Conservation (phyloP, 2,329 filamentous ascomycete genomes). For the Tolypocladium cylindrosporum region DNA sequence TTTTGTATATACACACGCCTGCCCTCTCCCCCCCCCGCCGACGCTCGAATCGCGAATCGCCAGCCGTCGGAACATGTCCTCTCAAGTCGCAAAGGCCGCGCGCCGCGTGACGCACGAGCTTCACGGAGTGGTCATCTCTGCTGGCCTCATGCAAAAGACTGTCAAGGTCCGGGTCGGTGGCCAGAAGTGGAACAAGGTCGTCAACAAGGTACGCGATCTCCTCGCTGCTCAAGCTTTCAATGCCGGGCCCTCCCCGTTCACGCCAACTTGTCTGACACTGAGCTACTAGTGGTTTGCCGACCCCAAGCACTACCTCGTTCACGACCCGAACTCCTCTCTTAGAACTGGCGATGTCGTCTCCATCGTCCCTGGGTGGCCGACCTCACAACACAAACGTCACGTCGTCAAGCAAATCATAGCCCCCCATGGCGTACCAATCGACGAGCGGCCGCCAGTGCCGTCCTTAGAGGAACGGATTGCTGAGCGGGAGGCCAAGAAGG, state of each 20-base stretch:
- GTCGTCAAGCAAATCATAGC: conserved; percentile 68
- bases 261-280: neutral
- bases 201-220: conserved; percentile 54
- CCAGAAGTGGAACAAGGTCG: conserved; percentile 60
- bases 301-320: conserved; percentile 58
- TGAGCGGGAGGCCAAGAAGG: conserved; percentile 42
- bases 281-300: conserved; percentile 45
- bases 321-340: conserved; percentile 67
- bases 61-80: conserved; percentile 22
- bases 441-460: conserved; percentile 55
- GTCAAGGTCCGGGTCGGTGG: conserved; percentile 67
- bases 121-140: conserved; percentile 64
- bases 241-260: neutral
- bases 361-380: conserved; percentile 56
- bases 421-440: conserved; percentile 52
- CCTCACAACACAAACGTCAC: conserved; percentile 58
- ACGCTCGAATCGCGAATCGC: neutral
- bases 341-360: conserved; percentile 66
- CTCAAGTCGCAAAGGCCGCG: conserved; percentile 29
- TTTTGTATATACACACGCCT: neutral
- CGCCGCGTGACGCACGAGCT: conserved; percentile 39
- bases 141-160: conserved; percentile 68
- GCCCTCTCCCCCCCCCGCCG: neutral
- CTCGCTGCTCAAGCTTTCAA: neutral
- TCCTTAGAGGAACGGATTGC: conserved; percentile 51